Percentiles rank a stretch among this genome's conserved stretches.
Conservation (phyloP, 306 rosid genomes). For the Castanospermum australe region DNA sequence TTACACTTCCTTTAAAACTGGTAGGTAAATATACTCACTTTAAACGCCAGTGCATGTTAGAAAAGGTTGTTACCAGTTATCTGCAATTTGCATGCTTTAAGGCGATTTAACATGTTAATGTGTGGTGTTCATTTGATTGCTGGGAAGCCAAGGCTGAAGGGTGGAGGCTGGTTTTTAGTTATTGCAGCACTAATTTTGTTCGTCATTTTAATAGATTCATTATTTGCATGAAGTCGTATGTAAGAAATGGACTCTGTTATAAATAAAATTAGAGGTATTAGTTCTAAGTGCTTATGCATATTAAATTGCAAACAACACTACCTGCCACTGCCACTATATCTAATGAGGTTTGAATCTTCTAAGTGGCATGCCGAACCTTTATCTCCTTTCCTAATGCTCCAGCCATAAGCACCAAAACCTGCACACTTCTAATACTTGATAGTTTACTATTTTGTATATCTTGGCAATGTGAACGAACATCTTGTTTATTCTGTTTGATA, state of each 20-base stretch:
- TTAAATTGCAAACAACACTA: background rate
- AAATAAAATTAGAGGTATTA: background rate
- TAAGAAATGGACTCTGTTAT: background rate
- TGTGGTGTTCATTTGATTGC: background rate
- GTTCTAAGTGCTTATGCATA: background rate
- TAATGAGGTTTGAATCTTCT: no score
- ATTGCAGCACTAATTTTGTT: background rate
- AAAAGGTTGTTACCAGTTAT: background rate
- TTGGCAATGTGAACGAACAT: no score
- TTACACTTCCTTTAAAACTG: background rate
- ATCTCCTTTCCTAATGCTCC: no score
- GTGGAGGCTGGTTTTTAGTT: background rate
- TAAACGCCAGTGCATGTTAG: background rate
- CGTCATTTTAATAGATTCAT: background rate
- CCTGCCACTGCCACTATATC: background rate
- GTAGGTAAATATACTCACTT: background rate
- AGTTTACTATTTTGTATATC: no score
- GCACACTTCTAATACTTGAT: no score
- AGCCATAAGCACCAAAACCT: no score
- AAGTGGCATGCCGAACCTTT: no score
- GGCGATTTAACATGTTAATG: background rate
- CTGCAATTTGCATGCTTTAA: background rate
- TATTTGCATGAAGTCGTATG: background rate
- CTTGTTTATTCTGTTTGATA: no score
- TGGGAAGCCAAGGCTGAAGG: background rate